phyloP scores from a whole-genome alignment of 2,329 filamentous ascomycete species.

The Penicillium psychrosexuale region DNA sequence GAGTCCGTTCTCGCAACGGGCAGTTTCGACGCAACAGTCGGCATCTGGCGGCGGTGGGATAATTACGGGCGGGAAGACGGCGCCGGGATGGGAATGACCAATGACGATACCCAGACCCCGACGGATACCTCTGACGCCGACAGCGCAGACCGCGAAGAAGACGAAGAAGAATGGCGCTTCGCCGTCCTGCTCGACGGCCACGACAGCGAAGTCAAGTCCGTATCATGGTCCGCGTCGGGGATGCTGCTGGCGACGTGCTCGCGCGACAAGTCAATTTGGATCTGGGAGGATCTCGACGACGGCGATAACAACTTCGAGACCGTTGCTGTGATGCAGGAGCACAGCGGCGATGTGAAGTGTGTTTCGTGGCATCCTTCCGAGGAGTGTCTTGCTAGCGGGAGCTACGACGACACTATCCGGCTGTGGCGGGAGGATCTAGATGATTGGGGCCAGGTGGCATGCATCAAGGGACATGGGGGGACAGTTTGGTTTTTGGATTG shows the following conservation, averaged over 20 bases:
- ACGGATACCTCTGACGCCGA: slow-evolving; percentile 16
- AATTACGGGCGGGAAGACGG: slow-evolving; percentile 36
- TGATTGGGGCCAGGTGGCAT: slow-evolving; percentile 87
- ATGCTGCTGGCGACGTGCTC: slow-evolving; percentile 84
- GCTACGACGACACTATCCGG: slow-evolving; percentile 88
- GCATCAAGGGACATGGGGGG: slow-evolving; percentile 73
- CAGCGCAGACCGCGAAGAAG: slow-evolving; percentile 53
- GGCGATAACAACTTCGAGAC: slow-evolving; percentile 96
- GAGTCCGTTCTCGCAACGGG: slow-evolving; percentile 83
- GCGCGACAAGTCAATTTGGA: slow-evolving; percentile 93
- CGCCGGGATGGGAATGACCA: slow-evolving; percentile 13
- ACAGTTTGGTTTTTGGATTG: slow-evolving; percentile 89
- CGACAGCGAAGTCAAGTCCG: slow-evolving; percentile 88
- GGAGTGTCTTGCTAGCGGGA: slow-evolving; percentile 81
- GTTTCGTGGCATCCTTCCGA: slow-evolving; percentile 84
- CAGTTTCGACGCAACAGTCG: slow-evolving; percentile 89
- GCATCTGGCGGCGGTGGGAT: slow-evolving; percentile 70
- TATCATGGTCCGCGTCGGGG: slow-evolving; percentile 63
- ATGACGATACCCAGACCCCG: not conserved
- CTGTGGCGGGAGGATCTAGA: slow-evolving; percentile 88
- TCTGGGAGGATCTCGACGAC: slow-evolving; percentile 89
- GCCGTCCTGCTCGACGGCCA: slow-evolving; percentile 90
- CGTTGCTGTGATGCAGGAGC: slow-evolving; percentile 88
- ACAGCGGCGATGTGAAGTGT: slow-evolving; percentile 91
- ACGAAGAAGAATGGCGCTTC: slow-evolving; percentile 85